Evolutionary conservation across 768 basidiomycete genomes (phyloP).

Genomic region (Boletus barrowsii): DNA sequence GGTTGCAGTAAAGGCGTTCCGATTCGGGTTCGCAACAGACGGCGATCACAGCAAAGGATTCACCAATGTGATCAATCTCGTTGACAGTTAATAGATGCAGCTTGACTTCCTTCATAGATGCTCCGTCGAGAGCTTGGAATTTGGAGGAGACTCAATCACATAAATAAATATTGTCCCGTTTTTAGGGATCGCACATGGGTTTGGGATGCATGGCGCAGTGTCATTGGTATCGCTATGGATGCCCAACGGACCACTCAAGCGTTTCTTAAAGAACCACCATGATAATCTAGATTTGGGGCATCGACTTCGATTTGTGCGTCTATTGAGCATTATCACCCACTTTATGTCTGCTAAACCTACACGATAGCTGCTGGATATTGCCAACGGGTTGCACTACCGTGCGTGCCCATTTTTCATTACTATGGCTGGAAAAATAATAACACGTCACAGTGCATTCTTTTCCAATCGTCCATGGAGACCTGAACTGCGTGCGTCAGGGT

Average conservation of each 20-base stretch:
- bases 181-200: slow-evolving; percentile 9
- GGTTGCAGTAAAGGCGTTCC: too few species aligned
- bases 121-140: slow-evolving; percentile 27
- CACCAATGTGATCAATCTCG: too few species aligned
- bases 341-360: neutral
- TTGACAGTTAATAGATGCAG: too few species aligned
- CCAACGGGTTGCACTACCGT: slow-evolving; percentile 17
- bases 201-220: slow-evolving; percentile 19
- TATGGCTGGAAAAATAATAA: neutral
- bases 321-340: too few species aligned
- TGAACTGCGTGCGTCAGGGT: neutral
- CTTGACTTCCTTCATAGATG: slow-evolving; percentile 6
- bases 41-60: too few species aligned
- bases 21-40: too few species aligned
- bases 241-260: too few species aligned
- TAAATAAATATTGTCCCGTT: slow-evolving; percentile 1
- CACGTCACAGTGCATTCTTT: neutral
- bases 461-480: neutral
- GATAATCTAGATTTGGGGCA: too few species aligned
- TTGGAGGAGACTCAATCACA: neutral
- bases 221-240: slow-evolving; percentile 16
- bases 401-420: neutral
- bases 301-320: slow-evolving; percentile 6
- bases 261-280: too few species aligned
- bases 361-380: slow-evolving; percentile 11